phyloP scores from a whole-genome alignment of 371 early-diverging fungal genomes.

The Mortierella sp. region DNA sequence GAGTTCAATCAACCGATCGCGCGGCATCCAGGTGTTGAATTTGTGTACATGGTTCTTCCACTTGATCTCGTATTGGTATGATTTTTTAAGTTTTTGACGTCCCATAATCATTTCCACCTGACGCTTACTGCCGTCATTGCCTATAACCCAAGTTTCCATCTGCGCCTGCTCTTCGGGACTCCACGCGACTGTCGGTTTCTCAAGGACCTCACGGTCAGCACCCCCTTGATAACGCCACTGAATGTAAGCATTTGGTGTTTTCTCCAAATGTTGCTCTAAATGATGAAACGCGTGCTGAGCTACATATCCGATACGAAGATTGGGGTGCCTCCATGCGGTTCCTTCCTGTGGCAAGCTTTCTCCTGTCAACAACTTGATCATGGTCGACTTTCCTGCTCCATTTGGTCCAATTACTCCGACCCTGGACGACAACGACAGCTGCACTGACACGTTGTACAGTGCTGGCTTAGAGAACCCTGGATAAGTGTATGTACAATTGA shows the following conservation, averaged over 20 bases:
- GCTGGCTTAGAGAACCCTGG: constrained; percentile 68
- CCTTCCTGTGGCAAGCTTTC: constrained; percentile 76
- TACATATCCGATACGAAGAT: constrained; percentile 88
- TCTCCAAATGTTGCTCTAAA: constrained; percentile 84
- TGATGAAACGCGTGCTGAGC: constrained; percentile 94
- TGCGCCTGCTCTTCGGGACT: constrained; percentile 35
- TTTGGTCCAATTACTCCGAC: constrained; percentile 82
- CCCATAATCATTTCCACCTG: constrained; percentile 63
- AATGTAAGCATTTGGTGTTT: constrained; percentile 86
- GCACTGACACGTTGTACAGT: constrained; percentile 69
- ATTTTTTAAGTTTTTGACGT: constrained; percentile 83
- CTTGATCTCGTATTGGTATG: constrained; percentile 88
- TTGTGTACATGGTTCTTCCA: constrained; percentile 79
- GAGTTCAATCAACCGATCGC: constrained; percentile 76
- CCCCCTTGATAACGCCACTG: constrained; percentile 89
- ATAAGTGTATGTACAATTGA: constrained; percentile 74
- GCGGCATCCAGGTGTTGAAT: constrained; percentile 79
- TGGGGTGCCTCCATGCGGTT: constrained; percentile 83
- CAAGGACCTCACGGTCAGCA: constrained; percentile 85
- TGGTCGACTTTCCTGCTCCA: constrained; percentile 84
- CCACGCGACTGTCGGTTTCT: constrained; percentile 64
- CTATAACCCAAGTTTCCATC: constrained; percentile 55
- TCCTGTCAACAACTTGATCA: constrained; percentile 89
- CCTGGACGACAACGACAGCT: constrained; percentile 74
- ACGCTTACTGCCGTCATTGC: constrained; percentile 63